Evolutionary conservation across 805 yeast genomes (phyloP), one percentile per base, ranked within the genome.

Genomic region (Wickerhamomyces rabaulensis): DNA sequence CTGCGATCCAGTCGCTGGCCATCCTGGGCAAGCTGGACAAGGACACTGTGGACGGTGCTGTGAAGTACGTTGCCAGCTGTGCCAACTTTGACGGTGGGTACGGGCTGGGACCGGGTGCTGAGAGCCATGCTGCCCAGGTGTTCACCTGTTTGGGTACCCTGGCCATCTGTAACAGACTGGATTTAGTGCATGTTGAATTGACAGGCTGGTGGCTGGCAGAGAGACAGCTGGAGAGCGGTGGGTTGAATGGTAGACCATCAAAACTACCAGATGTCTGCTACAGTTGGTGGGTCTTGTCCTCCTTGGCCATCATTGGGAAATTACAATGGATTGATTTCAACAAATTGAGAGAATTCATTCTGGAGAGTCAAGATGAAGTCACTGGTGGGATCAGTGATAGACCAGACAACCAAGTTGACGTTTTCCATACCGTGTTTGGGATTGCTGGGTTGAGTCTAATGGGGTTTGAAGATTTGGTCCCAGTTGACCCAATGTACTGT

Each of bases 191-290:
- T 40, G 65, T 63, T 4, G 78, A 78, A 23, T 63, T 76, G 41
- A 70, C 87, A 12, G 81, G 83, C 3, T 80, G 86, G 79, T 94
- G 99, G 98, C 71, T 94, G 17, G 76, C 92, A 57, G 98, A 94
- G 61, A 71, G 99, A 48, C 99, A 94, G 64, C 76, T 88, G 9
- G 70, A 68, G 16, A 75, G 75, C 25, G 99, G 99, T 6, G 99
- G 99, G 0, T 72, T 94, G 46, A 94, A 94, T 61, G 99, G 99
- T 1, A 76, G 99, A 43, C 97, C 98, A 0, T 96, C 94, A 49
- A 94, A 94, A 62, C 68, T 89, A 17, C 96, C 98, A 0, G 99
- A 94, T 65, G 96, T 88, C n/a, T 94, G 99, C 62, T 94, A 94
- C 63, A 82, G 94, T 56, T 94, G 97, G 96, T 94, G 99, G 99